These are phyloP conservation scores for Ceratobasidium sp. DNA, from an alignment of 1,284 basidiomycete species.

Conservation along the genomic window DNA sequence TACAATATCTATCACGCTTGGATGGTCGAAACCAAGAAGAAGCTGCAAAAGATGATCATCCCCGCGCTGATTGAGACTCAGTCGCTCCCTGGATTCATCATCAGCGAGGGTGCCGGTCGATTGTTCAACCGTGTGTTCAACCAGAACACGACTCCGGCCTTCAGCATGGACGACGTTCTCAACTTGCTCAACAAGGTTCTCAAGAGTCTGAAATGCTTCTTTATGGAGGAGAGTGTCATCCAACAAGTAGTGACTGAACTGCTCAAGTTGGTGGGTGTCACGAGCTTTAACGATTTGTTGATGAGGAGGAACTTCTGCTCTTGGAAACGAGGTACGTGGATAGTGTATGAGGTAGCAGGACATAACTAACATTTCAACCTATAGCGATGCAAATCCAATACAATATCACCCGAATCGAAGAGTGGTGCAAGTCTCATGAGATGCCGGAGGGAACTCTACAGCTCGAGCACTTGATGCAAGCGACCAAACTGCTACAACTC, in stretches of 20 bases:
- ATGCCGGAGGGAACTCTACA: slow-evolving; percentile 99
- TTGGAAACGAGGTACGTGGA: slow-evolving; percentile 92
- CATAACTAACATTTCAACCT: slow-evolving; percentile 33
- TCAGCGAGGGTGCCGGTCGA: slow-evolving; percentile 89
- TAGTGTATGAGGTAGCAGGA: background rate
- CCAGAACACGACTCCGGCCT: slow-evolving; percentile 88
- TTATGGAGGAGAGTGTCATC: slow-evolving; percentile 97
- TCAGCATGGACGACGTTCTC: slow-evolving; percentile 98
- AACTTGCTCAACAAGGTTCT: slow-evolving; percentile 98
- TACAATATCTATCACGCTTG: slow-evolving; percentile 99
- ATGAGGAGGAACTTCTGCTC: slow-evolving; percentile 99
- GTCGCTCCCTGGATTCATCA: slow-evolving; percentile 97
- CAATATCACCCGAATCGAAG: slow-evolving; percentile 98
- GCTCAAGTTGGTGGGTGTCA: slow-evolving; percentile 96
- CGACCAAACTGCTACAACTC: slow-evolving; percentile 96
- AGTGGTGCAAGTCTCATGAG: slow-evolving; percentile 97
- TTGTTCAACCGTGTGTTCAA: slow-evolving; percentile 95
- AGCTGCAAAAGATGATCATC: slow-evolving; percentile 97
- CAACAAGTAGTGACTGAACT: slow-evolving; percentile 98
- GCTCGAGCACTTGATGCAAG: slow-evolving; percentile 99
- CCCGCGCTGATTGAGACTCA: slow-evolving; percentile 98
- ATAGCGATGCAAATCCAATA: slow-evolving; percentile 99
- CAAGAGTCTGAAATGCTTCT: slow-evolving; percentile 99
- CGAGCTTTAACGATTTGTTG: slow-evolving; percentile 97
- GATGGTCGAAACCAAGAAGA: slow-evolving; percentile 99